Conservation (phyloP, 768 basidiomycete genomes). For the Exidia glandulosa region DNA sequence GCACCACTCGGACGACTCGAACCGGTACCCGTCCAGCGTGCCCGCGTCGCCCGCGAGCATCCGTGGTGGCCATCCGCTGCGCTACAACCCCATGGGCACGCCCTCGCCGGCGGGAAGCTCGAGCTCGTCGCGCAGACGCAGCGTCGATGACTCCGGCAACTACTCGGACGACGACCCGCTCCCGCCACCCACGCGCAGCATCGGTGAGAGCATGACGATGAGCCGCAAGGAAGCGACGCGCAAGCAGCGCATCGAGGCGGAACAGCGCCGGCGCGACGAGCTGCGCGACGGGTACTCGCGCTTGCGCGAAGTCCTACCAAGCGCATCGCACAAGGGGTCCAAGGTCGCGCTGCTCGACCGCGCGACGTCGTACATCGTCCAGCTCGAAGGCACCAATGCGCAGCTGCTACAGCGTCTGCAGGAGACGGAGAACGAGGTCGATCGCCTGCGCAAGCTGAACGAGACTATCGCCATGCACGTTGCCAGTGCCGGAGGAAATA, state of each 20-base stretch:
- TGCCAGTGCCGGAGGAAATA: slow-evolving; percentile 28
- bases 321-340: slow-evolving; percentile 83
- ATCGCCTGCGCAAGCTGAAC: slow-evolving; percentile 61
- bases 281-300: slow-evolving; percentile 82
- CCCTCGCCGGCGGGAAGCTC: slow-evolving; percentile 44
- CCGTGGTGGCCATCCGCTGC: slow-evolving; percentile 15
- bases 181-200: slow-evolving; percentile 7
- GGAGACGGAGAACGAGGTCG: slow-evolving; percentile 56
- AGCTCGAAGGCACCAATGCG: slow-evolving; percentile 61
- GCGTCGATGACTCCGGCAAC: slow-evolving; percentile 51
- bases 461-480: slow-evolving; percentile 71
- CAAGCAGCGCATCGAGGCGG: slow-evolving; percentile 79
- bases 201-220: slow-evolving; percentile 3
- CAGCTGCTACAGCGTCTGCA: slow-evolving; percentile 59
- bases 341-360: slow-evolving; percentile 83
- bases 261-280: slow-evolving; percentile 81
- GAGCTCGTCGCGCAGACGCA: slow-evolving; percentile 57
- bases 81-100: slow-evolving; percentile 6
- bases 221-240: slow-evolving; percentile 77
- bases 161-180: slow-evolving; percentile 54
- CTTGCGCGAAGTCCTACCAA: slow-evolving; percentile 76
- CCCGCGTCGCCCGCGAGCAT: background rate
- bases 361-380: slow-evolving; percentile 71
- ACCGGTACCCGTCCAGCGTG: background rate
- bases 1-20: background rate